Percentiles rank a stretch among this genome's conserved stretches.
phyloP scores from a whole-genome alignment of 306 rosid genomes.

The Corylus avellana region DNA sequence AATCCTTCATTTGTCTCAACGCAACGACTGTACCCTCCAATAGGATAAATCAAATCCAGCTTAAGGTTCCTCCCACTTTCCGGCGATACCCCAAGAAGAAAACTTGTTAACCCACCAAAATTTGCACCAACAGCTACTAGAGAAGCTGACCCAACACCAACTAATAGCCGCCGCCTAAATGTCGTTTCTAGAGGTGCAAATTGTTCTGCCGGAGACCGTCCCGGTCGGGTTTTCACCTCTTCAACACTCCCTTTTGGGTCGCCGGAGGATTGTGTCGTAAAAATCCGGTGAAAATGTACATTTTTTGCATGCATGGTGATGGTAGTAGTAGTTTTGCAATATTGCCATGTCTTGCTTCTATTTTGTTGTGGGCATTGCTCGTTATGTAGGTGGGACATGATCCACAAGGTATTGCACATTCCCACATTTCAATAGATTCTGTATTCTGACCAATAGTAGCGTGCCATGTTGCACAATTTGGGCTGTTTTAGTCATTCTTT shows the following conservation, averaged over 20 bases:
- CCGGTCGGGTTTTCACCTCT: constrained; percentile 14
- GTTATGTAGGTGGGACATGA: background rate
- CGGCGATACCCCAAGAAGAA: constrained; percentile 69
- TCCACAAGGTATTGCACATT: background rate
- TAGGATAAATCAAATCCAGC: constrained; percentile 76
- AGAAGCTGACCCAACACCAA: constrained; percentile 79
- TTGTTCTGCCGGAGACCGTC: constrained; percentile 52
- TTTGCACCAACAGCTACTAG: constrained; percentile 81
- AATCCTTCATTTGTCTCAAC: constrained; percentile 79
- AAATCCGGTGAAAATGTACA: constrained; percentile 17
- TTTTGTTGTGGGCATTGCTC: background rate
- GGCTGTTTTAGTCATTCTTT: background rate
- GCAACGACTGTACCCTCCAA: constrained; percentile 72
- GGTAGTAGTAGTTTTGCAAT: constrained; percentile 33
- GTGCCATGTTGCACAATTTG: background rate
- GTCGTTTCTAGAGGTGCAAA: constrained; percentile 53
- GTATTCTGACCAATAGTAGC: background rate
- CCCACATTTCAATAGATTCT: background rate
- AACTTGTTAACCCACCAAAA: constrained; percentile 74
- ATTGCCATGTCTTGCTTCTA: constrained; percentile 25
- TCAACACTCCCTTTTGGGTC: constrained; percentile 22
- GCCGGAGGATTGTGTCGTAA: constrained; percentile 32
- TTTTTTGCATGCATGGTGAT: constrained; percentile 36
- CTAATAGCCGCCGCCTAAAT: constrained; percentile 58
- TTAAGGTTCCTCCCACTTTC: constrained; percentile 60